Base-by-base conservation (phyloP, 2,329 filamentous ascomycete species). In the Rasamsonia emersonii region DNA sequence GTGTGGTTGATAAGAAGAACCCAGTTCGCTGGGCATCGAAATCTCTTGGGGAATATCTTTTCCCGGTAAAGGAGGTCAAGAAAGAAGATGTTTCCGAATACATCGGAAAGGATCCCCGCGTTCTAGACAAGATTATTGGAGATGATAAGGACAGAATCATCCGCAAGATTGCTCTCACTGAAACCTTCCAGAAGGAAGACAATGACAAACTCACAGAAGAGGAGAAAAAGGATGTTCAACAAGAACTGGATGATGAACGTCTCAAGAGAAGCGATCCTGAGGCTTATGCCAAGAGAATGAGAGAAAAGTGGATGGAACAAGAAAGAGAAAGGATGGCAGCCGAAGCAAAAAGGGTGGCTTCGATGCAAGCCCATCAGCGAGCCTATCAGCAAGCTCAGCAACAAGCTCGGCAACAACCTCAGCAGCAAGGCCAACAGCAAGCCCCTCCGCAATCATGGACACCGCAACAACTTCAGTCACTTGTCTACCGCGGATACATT, bases 1-100 rank as follows among this genome's bases (percentile, higher is more conserved):
- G 84, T 9, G 82, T 93, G 2, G 79, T 95, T 3, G 88, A 95
- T 58, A 79, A 85, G 51, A 85, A 82, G 58, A 85, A 84, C 30
- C 77, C 80, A 0, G 59, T 77, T n/a, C 75, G 81, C 5, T 75
- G 69, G 54, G 77, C 82, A 0, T 67, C 69, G 13, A 73, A 71
- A 31, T 64, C 68, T 2, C 49, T 56, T 1, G 53, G 56, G 1
- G 67, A 76, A 2, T 76, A 78, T 45, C 64, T 86, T n/a, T 71
- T 70, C 20, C 59, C 66, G 24, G 75, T 82, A 0, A 67, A 64
- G 32, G 50, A 69, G 0, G 62, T 76, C 1, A 38, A 54, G 4
- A 66, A 72, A 28, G 49, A 73, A 25, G 67, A 77, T 29, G 50
- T 83, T 1, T 49, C 54, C 0, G 56, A 62, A 7, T 74, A 73